A percentile compares a stretch with the other conserved stretches of the same genome.
These are phyloP conservation scores for Lactarius akahatsu DNA, from an alignment of 768 basidiomycete species.

Conservation along the genomic window DNA sequence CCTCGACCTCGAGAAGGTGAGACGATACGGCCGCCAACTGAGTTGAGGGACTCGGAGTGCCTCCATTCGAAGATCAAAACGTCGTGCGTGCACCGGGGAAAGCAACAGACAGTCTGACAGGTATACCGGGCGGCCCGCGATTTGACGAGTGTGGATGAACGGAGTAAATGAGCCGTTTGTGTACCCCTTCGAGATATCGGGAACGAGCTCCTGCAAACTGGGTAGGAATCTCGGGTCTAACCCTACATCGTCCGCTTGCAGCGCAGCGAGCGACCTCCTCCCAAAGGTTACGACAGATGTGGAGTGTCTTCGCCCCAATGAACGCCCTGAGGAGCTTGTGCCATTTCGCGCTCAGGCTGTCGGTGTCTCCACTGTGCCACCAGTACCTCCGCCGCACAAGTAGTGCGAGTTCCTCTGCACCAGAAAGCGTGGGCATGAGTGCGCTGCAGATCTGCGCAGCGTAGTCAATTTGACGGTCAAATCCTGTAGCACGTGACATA, in stretches of 20 bases:
- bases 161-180: neutral
- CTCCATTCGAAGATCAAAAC: too few relatives aligned
- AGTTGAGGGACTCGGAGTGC: too few relatives aligned
- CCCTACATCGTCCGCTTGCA: neutral
- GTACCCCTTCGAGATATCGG: neutral
- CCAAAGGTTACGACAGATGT: neutral
- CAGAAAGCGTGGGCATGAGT: neutral
- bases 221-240: neutral
- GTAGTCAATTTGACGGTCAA: neutral
- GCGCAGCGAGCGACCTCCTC: neutral
- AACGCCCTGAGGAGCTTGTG: slow-evolving; percentile 1
- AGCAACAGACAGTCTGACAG: too few relatives aligned
- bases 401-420: neutral
- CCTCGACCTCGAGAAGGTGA: too few relatives aligned
- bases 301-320: neutral
- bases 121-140: neutral
- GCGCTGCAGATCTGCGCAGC: slow-evolving; percentile 1
- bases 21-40: too few relatives aligned
- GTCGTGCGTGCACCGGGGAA: too few relatives aligned
- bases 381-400: neutral
- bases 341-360: neutral
- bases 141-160: neutral
- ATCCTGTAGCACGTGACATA: too few relatives aligned
- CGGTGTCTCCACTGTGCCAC: neutral
- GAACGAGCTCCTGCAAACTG: neutral